Conservation (phyloP, 2,329 filamentous ascomycete genomes). For the Fusarium paranaense region DNA sequence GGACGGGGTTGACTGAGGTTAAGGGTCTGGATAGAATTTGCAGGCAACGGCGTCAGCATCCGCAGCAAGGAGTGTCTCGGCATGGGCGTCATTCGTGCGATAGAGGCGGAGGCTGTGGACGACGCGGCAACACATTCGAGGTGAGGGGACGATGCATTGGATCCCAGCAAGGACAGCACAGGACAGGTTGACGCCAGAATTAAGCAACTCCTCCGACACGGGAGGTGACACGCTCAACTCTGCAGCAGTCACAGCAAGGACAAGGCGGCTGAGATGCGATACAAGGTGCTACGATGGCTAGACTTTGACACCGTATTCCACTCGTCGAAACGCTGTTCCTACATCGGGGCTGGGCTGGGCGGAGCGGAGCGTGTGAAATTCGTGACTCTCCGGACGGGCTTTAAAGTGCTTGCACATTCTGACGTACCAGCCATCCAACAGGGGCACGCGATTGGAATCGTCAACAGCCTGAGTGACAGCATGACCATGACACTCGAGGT, state of each 20-base stretch:
- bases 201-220: constrained; percentile 35
- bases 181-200: constrained; percentile 27
- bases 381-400: constrained; percentile 16
- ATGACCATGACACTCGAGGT: constrained; percentile 1
- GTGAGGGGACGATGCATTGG: constrained; percentile 32
- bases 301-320: constrained; percentile 17
- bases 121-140: constrained; percentile 25
- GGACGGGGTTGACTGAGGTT: constrained; percentile 33
- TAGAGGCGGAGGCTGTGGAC: constrained; percentile 31
- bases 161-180: neutral
- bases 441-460: constrained; percentile 24
- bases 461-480: constrained; percentile 22
- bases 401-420: constrained; percentile 42
- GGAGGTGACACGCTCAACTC: constrained; percentile 28
- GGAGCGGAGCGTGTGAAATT: constrained; percentile 10
- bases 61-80: constrained; percentile 12
- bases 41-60: constrained; percentile 18
- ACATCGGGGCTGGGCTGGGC: constrained; percentile 19
- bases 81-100: constrained; percentile 24
- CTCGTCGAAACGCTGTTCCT: neutral
- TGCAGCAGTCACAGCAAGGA: constrained; percentile 23
- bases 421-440: constrained; percentile 17
- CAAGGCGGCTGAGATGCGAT: constrained; percentile 1
- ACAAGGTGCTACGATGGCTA: neutral
- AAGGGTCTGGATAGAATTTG: constrained; percentile 22